Evolutionary conservation across 306 rosid species (phyloP), one percentile per base, ranked within the genome.

Genomic region (Abrus precatorius): DNA sequence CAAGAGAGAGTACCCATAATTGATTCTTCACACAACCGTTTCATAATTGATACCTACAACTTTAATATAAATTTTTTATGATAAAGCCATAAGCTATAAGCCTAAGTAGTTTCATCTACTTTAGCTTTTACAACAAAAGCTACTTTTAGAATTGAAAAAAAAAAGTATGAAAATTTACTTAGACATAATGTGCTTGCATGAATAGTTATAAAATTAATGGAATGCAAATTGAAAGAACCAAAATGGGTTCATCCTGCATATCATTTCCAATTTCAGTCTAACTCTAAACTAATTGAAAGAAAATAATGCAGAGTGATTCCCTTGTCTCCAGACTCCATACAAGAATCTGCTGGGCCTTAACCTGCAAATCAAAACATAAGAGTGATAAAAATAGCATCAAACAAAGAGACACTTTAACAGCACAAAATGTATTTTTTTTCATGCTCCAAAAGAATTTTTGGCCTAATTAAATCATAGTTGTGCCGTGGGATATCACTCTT

Each of bases 1-100:
- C 14, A 62, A 75, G 28, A 27, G 53, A 52, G 57, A 11, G 20
- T 20, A 20, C 36, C 79, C 82, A 84, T 69, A 29, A 80, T 80
- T 80, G 84, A 84, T 80, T 80, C 82, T 80, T 84, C 78, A 61
- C 73, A 74, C 57, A 69, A 9, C 80, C 80, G 77, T 78, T 84
- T 78, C 83, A 78, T 80, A 6, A 80, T 84, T 68, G 78, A 50
- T 43, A 45, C 83, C 79, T n/a, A 52, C 1, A 50, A 52, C 73
- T 75, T 74, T 34, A 43, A 79, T 66, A 79, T 57, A 28, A 0
- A 5, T 34, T 60, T 60, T 83, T 77, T 77, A 43, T 75, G 64
- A 81, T 33, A 62, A 63, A 33, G 56, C 61, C n/a, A 34, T 47
- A 59, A 74, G 29, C 13, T 48, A 71, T 49, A 47, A 36, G 43